phyloP scores from a whole-genome alignment of 1,284 basidiomycete genomes.

The Hemileia vastatrix region DNA sequence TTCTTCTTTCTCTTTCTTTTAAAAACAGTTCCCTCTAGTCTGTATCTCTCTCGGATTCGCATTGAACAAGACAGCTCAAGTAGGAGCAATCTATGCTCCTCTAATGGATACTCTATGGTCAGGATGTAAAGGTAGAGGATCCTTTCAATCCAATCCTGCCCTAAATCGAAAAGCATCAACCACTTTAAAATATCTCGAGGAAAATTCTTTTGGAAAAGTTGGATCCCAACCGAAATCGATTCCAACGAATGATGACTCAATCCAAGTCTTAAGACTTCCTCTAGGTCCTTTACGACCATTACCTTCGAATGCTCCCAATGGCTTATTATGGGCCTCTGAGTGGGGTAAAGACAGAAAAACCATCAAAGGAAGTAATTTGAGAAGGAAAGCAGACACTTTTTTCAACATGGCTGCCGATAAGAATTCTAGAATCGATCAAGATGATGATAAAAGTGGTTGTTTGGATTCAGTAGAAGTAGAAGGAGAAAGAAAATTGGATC shows the following conservation, averaged over 20 bases:
- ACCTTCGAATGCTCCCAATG: constrained; percentile 33
- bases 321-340: constrained; percentile 35
- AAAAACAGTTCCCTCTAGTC: constrained; percentile 31
- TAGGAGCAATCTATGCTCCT: constrained; percentile 38
- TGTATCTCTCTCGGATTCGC: constrained; percentile 33
- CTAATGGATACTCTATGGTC: constrained; percentile 33
- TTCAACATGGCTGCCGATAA: constrained; percentile 36
- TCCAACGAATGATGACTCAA: no score
- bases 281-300: constrained; percentile 30
- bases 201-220: no score
- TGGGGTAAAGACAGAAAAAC: constrained; percentile 40
- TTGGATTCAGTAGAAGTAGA: neutral
- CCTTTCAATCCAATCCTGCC: constrained; percentile 22
- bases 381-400: constrained; percentile 33
- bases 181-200: no score
- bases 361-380: constrained; percentile 28
- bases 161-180: no score
- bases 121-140: constrained; percentile 30
- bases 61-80: constrained; percentile 31
- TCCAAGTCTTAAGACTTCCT: constrained; percentile 26
- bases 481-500: neutral
- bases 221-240: no score
- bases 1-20: no score
- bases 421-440: no score
- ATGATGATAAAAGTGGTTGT: constrained; percentile 30